Base-by-base conservation (phyloP, 495 filamentous ascomycete genomes). In the Lepraria neglecta region DNA sequence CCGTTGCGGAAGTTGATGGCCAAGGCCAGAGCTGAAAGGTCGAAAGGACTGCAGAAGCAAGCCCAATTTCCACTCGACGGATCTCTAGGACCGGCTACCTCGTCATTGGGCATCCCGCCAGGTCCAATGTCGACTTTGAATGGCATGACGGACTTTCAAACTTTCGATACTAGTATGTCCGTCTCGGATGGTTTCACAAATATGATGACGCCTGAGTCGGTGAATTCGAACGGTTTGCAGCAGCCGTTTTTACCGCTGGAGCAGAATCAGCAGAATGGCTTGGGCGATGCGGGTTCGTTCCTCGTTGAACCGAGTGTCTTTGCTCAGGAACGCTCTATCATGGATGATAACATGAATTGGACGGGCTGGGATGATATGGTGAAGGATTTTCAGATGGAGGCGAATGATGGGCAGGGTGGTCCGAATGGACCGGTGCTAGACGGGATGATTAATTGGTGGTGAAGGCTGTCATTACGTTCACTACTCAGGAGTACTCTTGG, bases 1-100 rank as follows among this genome's bases (percentile, higher is more conserved):
- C 80, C 82, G 0, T 65, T 84, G n/a, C 71, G 73, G 19, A 80
- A 76, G 60, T 60, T 85, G 17, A 79, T 79, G 76, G 59, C 63
- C 6, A 78, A 79, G 64, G 80, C 79, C 10, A 72, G 70, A 38
- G 71, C 68, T 12, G 77, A 79, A 64, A 77, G 79, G 15, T 69
- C 73, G 0, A 66, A 61, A 10, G 79, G 80, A 58, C 30, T 82
- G 4, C 55, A 65, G 3, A 63, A 56, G 47, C 62, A 53, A 40
- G 46, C 40, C 38, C 46, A 40, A 58, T 69, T 69, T 33, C 67
- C 67, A 40, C 57, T 69, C 19, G 67, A 69, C 45, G 67, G 67
- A 21, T 65, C 63, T 42, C 48, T 69, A 14, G 67, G 67, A 27
- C 63, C 56, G 12, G 45, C 58, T 28, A 33, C 56, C 2, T 31